These are phyloP conservation scores for Mucor racemosus DNA, from an alignment of 371 early-diverging fungal genomes.

Conservation along the genomic window DNA sequence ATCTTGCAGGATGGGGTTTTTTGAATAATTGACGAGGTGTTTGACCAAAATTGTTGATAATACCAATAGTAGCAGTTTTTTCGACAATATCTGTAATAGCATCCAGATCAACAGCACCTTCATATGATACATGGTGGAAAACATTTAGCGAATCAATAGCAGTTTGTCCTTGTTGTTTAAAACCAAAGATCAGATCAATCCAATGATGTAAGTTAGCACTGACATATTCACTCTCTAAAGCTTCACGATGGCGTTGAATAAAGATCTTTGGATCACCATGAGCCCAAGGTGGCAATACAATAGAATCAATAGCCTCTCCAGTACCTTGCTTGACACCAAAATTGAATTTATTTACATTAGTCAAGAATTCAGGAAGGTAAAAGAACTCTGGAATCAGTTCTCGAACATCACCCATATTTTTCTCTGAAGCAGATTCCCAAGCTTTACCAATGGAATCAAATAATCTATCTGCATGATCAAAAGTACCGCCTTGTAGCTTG, in stretches of 20 bases:
- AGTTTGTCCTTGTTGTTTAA: constrained; percentile 82
- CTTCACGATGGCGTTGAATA: constrained; percentile 87
- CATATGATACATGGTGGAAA: constrained; percentile 90
- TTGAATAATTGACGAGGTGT: constrained; percentile 87
- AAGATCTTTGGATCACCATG: constrained; percentile 85
- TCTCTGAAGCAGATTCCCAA: constrained; percentile 72
- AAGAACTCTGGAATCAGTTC: constrained; percentile 92
- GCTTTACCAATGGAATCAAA: constrained; percentile 71
- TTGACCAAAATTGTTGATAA: constrained; percentile 96
- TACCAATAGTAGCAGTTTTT: constrained; percentile 88
- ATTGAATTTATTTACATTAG: constrained; percentile 85
- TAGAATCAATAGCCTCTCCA: constrained; percentile 77
- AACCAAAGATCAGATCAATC: constrained; percentile 93
- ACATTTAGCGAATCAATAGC: constrained; percentile 88
- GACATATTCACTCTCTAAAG: constrained; percentile 91
- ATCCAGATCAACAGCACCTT: constrained; percentile 90
- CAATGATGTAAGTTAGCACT: constrained; percentile 84
- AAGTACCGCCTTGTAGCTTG: constrained; percentile 84
- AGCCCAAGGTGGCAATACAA: constrained; percentile 87
- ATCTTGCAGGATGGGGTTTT: constrained; percentile 73
- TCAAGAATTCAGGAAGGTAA: constrained; percentile 85
- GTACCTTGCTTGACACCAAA: constrained; percentile 77
- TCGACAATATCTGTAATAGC: constrained; percentile 87
- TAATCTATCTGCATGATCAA: constrained; percentile 84
- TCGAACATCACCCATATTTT: constrained; percentile 83